A percentile compares a stretch with the other conserved stretches of the same genome.
Conservation (phyloP, 2,329 filamentous ascomycete genomes). For the Monosporascus sp. region DNA sequence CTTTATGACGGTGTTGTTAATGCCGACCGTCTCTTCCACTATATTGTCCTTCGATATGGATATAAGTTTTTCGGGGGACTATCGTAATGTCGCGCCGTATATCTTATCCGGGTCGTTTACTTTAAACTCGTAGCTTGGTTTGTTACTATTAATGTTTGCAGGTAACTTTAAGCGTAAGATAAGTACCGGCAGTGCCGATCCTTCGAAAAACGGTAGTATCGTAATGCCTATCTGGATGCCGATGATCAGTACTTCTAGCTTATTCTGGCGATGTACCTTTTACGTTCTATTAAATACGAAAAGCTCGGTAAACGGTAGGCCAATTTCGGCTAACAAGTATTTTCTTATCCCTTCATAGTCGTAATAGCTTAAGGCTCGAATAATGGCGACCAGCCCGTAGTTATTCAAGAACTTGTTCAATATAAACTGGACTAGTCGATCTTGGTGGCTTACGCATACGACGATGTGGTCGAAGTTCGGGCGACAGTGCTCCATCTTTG, state of each 20-base stretch:
- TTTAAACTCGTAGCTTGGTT: background rate
- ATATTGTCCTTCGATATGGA: too few species aligned
- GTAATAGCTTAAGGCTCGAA: constrained; percentile 1
- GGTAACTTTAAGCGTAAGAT: background rate
- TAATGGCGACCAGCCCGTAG: background rate
- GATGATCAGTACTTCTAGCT: background rate
- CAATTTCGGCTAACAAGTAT: background rate
- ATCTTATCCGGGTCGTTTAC: background rate
- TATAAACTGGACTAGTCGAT: background rate
- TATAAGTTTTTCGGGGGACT: too few species aligned
- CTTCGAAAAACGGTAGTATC: background rate
- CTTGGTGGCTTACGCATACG: background rate
- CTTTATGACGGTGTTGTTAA: background rate
- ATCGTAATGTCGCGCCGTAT: background rate
- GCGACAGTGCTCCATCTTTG: background rate
- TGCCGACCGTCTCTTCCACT: background rate
- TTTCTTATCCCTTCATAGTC: background rate
- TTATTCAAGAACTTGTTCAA: background rate
- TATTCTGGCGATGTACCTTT: background rate
- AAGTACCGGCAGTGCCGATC: background rate
- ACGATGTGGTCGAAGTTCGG: constrained; percentile 1
- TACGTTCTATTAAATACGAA: background rate
- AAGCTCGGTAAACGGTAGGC: background rate
- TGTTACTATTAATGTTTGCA: background rate
- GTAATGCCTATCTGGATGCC: background rate